Evolutionary conservation across 805 yeast species (phyloP), one percentile per base, ranked within the genome.

Genomic region (Metschnikowia continentalis): DNA sequence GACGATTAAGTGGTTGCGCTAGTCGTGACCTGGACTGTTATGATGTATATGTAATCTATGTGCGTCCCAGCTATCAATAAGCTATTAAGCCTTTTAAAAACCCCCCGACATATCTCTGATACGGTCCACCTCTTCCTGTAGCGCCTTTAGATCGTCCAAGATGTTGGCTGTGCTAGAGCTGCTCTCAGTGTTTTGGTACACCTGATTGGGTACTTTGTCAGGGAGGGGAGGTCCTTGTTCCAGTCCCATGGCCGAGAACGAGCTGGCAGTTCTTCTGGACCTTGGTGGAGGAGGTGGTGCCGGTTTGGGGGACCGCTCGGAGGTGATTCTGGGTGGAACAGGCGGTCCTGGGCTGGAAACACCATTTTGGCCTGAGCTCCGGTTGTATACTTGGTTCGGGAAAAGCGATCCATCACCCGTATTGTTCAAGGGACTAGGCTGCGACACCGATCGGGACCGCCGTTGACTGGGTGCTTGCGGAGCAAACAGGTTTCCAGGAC

Each of bases 111-210:
- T 66, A 50, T 63, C 65, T 52, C 77, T 66, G 48, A 85, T 69
- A 47, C 77, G 74, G 58, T 86, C 86, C 20, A 86, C 89, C 63
- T 86, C 90, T 35, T 76, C 84, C 59, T 85, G 89, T 44, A 86
- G 71, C 7, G 85, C 85, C 60, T 78, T 78, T 51, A 86, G 70
- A 61, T 85, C 86, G 43, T 84, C 83, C 56, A 86, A 65, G 20
- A 85, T 79, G 53, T 84, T 81, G 3, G 77, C 67, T 23, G 78
- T 74, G 54, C 76, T 71, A 36, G 57, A 54, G 39, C 50, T 50
- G 39, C 48, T 47, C 30, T 47, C 55, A 1, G 54, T 6, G 32
- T 47, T 46, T 22, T 50, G 54, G 46, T 58, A 58, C 5, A 53
- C 45, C n/a, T 54, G 46, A 41, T 59, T 55, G 6, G 75, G 59